Conservation (phyloP, 2,329 filamentous ascomycete genomes). For the Penicillium sp. region DNA sequence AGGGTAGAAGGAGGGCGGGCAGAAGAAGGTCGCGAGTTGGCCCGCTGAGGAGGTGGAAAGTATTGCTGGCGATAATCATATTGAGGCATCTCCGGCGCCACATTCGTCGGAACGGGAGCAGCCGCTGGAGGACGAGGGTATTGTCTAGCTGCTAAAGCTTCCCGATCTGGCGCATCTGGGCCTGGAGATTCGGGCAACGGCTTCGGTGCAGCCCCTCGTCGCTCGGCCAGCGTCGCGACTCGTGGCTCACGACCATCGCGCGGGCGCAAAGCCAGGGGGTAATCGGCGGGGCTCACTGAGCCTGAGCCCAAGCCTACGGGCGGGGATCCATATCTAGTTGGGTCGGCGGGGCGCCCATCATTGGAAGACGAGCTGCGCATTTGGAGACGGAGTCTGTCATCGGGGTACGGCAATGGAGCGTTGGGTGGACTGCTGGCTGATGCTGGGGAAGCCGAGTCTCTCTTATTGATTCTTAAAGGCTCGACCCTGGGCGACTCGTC, state of each 20-base stretch:
- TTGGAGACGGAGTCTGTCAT: conserved; percentile 55
- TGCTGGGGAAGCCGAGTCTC: conserved; percentile 63
- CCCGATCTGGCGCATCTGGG: conserved; percentile 71
- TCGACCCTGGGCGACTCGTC: conserved; percentile 75
- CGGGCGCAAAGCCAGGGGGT: conserved; percentile 44
- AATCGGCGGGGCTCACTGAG: conserved; percentile 34
- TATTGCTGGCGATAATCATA: conserved; percentile 63
- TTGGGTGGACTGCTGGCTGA: conserved; percentile 41
- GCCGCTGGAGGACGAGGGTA: conserved; percentile 40
- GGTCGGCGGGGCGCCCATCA: conserved; percentile 29
- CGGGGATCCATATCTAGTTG: conserved; percentile 30
- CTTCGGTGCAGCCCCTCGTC: conserved; percentile 73
- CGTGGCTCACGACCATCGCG: conserved; percentile 54
- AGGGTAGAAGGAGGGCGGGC: conserved; percentile 27
- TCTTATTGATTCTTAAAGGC: conserved; percentile 82
- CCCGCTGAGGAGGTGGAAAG: conserved; percentile 56
- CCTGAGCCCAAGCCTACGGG: conserved; percentile 20
- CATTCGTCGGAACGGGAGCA: conserved; percentile 36
- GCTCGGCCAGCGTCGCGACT: conserved; percentile 70
- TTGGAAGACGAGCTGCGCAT: conserved; percentile 32
- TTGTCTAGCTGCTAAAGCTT: conserved; percentile 74
- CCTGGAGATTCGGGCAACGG: conserved; percentile 81
- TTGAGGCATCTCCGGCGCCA: conserved; percentile 34
- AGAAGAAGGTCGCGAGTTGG: conserved; percentile 19
- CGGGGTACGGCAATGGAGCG: conserved; percentile 70